A percentile compares a stretch with the other conserved stretches of the same genome.
Evolutionary conservation across 2,329 filamentous ascomycete genomes (phyloP).

Genomic region (Nigrospora osmanthi): DNA sequence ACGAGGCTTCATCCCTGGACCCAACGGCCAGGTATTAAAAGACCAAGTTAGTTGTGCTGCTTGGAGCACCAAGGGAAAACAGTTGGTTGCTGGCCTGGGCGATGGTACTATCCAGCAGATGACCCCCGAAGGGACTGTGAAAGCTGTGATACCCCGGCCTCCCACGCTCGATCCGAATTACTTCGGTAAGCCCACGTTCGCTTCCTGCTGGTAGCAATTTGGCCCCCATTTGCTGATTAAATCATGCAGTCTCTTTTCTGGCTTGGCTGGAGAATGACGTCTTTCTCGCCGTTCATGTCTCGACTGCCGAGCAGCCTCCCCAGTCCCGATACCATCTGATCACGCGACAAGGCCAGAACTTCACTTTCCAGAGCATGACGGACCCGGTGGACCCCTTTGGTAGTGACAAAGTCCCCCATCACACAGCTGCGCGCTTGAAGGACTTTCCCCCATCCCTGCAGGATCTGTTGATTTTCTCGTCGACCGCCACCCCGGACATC

Average conservation of each 20-base stretch:
- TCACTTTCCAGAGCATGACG: conserved; percentile 65
- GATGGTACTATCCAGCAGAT: conserved; percentile 79
- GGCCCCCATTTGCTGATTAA: conserved; percentile 12
- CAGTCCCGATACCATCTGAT: conserved; percentile 74
- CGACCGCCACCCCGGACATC: conserved; percentile 72
- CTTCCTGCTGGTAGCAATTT: no score
- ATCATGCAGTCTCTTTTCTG: conserved; percentile 61
- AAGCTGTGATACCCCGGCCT: conserved; percentile 73
- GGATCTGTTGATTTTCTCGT: conserved; percentile 75
- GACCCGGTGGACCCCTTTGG: conserved; percentile 70
- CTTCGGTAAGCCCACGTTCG: conserved; percentile 48
- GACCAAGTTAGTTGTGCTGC: conserved; percentile 73
- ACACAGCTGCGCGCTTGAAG: conserved; percentile 69
- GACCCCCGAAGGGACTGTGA: conserved; percentile 70
- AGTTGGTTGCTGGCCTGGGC: conserved; percentile 76
- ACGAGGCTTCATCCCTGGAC: conserved; percentile 45
- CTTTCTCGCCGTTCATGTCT: conserved; percentile 76
- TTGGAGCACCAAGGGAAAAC: conserved; percentile 92
- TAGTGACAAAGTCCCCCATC: conserved; percentile 60
- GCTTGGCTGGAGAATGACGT: conserved; percentile 84
- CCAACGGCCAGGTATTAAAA: conserved; percentile 58
- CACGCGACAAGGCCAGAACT: conserved; percentile 55
- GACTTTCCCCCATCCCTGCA: conserved; percentile 75
- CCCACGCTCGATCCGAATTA: conserved; percentile 54
- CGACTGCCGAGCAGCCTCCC: conserved; percentile 47